These are phyloP conservation scores for Helotiales sp. DNA, from an alignment of 2,329 filamentous ascomycete species.

Conservation along the genomic window DNA sequence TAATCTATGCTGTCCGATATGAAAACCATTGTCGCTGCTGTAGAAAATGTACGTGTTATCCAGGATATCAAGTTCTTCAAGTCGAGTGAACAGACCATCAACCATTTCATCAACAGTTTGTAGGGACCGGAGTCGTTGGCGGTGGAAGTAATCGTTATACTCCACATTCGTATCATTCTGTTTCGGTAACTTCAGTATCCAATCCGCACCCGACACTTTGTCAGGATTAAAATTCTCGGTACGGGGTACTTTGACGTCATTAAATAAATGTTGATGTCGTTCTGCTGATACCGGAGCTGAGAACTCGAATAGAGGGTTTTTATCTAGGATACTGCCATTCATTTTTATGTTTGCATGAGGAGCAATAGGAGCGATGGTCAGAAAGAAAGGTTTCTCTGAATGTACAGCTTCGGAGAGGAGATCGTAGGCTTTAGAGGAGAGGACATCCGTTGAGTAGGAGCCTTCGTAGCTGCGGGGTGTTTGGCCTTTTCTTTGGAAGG, in stretches of 20 bases:
- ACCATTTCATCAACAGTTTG: constrained; percentile 57
- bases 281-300: constrained; percentile 53
- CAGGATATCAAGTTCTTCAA: constrained; percentile 39
- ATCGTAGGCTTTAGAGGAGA: constrained; percentile 56
- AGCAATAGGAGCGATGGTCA: constrained; percentile 64
- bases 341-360: constrained; percentile 58
- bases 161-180: constrained; percentile 43
- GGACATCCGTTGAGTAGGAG: constrained; percentile 50
- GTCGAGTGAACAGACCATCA: constrained; percentile 43
- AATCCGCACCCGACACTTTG: constrained; percentile 47
- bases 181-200: constrained; percentile 43
- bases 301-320: constrained; percentile 5
- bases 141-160: constrained; percentile 51
- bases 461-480: constrained; percentile 55
- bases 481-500: constrained; percentile 59
- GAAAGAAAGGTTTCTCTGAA: constrained; percentile 61
- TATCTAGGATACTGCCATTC: constrained; percentile 37
- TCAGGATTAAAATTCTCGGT: constrained; percentile 66
- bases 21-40: constrained; percentile 54
- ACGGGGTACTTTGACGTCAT: constrained; percentile 57
- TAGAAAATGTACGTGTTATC: constrained; percentile 57
- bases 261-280: constrained; percentile 61
- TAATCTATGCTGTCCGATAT: constrained; percentile 50
- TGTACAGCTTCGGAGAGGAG: constrained; percentile 61
- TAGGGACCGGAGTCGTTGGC: constrained; percentile 48